A percentile compares a stretch with the other conserved stretches of the same genome.
These are phyloP conservation scores for Teunomyces barrocoloradensis DNA, from an alignment of 805 yeast genomes.

Conservation along the genomic window DNA sequence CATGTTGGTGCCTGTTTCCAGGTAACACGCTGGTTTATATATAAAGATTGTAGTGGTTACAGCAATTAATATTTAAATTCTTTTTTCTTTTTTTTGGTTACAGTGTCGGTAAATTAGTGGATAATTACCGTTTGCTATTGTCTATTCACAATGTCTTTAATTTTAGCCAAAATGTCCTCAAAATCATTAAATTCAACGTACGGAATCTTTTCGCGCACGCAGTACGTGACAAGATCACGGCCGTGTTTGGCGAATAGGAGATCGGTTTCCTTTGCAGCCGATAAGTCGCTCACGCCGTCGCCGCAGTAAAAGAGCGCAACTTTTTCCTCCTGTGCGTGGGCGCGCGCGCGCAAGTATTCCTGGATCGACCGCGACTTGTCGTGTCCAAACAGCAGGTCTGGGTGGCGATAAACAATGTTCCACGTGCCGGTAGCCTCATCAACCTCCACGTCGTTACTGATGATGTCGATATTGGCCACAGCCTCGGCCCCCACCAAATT, in stretches of 20 bases:
- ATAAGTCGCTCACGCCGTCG: constrained; percentile 93
- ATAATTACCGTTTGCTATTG: not conserved
- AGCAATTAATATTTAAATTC: not conserved
- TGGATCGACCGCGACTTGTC: constrained; percentile 85
- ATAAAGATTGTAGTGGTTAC: not conserved
- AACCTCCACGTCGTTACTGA: constrained; percentile 71
- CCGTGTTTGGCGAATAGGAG: constrained; percentile 91
- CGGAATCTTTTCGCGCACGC: constrained; percentile 76
- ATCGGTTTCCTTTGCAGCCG: constrained; percentile 95
- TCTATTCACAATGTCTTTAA: constrained; percentile 48
- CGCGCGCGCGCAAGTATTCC: constrained; percentile 35
- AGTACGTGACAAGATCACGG: constrained; percentile 81
- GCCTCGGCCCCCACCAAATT: constrained; percentile 78
- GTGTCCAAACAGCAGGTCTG: constrained; percentile 85
- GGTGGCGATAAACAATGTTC: constrained; percentile 82
- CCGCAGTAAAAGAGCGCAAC: constrained; percentile 84
- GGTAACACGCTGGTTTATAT: not conserved
- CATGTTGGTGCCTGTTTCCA: not conserved
- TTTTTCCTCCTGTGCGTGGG: constrained; percentile 20
- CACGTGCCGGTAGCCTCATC: constrained; percentile 54
- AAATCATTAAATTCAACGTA: constrained; percentile 80
- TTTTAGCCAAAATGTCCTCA: constrained; percentile 64
- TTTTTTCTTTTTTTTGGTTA: not conserved
- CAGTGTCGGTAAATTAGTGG: not conserved
- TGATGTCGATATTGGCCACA: constrained; percentile 29